Conservation (phyloP, 2,329 filamentous ascomycete species). For the Calonectria honghensis region DNA sequence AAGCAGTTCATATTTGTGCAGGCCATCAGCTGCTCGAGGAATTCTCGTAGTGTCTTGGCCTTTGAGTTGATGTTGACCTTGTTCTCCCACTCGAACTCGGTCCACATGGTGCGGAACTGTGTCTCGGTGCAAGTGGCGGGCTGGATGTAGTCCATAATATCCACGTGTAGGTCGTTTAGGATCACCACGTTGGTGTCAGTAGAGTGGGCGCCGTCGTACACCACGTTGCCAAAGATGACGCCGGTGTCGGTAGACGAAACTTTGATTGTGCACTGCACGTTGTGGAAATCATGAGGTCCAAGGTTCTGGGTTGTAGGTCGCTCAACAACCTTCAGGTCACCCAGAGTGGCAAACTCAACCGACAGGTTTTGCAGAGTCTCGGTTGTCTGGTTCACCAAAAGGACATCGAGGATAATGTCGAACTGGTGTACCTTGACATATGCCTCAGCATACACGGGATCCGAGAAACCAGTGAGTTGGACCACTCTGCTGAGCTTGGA, state of each 20-base stretch:
- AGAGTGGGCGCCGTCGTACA: constrained; percentile 94
- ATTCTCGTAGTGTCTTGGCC: constrained; percentile 91
- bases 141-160: constrained; percentile 99
- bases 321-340: constrained; percentile 98
- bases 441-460: constrained; percentile 98
- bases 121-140: constrained; percentile 97
- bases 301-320: constrained; percentile 97
- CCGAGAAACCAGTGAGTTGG: constrained; percentile 97
- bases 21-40: constrained; percentile 95
- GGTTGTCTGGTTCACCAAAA: constrained; percentile 97
- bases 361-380: constrained; percentile 98
- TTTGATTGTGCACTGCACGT: constrained; percentile 99
- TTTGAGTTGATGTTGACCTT: constrained; percentile 99
- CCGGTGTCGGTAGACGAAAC: constrained; percentile 98
- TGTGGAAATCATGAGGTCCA: constrained; percentile 96
- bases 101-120: constrained; percentile 99
- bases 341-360: constrained; percentile 98
- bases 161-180: constrained; percentile 97
- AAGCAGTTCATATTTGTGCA: constrained; percentile 99
- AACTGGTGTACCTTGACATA: constrained; percentile 99
- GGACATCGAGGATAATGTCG: constrained; percentile 96
- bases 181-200: constrained; percentile 98
- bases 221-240: constrained; percentile 98
- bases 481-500: constrained; percentile 98
- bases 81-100: constrained; percentile 99